Evolutionary conservation across 163 green algal genomes (phyloP).

Genomic region (Chloroidium sp.): DNA sequence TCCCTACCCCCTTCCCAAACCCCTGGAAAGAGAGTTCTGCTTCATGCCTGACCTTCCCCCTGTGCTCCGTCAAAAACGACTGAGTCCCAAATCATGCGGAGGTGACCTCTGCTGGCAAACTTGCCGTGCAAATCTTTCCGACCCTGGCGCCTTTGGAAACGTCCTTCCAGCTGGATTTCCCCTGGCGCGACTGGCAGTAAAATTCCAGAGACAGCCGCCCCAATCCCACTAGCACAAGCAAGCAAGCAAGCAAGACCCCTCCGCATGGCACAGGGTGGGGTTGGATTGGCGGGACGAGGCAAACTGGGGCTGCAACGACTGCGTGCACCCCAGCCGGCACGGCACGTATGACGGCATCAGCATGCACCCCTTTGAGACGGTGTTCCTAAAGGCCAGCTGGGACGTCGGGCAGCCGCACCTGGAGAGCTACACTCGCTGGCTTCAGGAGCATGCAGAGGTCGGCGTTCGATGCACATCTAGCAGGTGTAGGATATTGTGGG

Average conservation of each 20-base stretch:
- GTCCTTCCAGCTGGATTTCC: too few relatives aligned
- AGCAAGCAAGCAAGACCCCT: background rate
- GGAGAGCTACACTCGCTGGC: conserved; percentile 29
- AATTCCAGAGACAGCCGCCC: too few relatives aligned
- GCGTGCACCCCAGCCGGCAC: conserved; percentile 39
- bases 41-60: too few relatives aligned
- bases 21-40: too few relatives aligned
- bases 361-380: conserved; percentile 48
- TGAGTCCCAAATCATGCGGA: too few relatives aligned
- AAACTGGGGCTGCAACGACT: conserved; percentile 56
- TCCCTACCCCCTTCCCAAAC: too few relatives aligned
- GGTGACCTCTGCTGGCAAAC: too few relatives aligned
- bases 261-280: background rate
- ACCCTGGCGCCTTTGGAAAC: too few relatives aligned
- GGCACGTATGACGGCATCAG: conserved; percentile 41
- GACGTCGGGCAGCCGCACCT: conserved; percentile 43
- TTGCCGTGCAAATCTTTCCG: too few relatives aligned
- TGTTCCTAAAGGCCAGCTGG: conserved; percentile 51
- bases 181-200: too few relatives aligned
- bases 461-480: background rate
- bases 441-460: background rate
- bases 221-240: background rate
- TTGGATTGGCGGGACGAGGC: conserved; percentile 23
- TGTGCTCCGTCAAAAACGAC: too few relatives aligned
- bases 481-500: background rate